phyloP scores from a whole-genome alignment of 2,329 filamentous ascomycete species.

The Xylaria sp. region DNA sequence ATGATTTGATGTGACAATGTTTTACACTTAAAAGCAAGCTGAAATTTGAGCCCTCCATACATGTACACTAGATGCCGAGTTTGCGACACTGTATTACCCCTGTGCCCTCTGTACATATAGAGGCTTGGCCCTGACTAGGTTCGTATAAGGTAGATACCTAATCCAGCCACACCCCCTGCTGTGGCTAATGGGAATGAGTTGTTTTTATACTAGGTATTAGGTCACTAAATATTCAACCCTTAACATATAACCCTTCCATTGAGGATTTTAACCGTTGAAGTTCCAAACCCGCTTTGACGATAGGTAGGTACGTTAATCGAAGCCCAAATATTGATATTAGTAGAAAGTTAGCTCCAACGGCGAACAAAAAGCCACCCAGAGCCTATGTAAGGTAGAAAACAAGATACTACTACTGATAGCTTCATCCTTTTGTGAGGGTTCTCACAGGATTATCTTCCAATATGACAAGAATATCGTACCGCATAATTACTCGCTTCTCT shows the following conservation, averaged over 20 bases:
- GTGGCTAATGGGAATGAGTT: slow-evolving; percentile 8
- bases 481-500: neutral
- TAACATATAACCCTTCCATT: neutral
- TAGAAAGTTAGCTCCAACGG: neutral
- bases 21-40: slow-evolving; percentile 4
- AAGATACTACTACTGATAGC: too few species aligned
- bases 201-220: neutral
- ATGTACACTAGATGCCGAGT: neutral
- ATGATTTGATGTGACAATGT: slow-evolving; percentile 34
- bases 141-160: too few species aligned
- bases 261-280: neutral
- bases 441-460: neutral
- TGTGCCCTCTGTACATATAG: neutral
- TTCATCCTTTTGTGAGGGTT: neutral
- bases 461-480: neutral
- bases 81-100: slow-evolving; percentile 9
- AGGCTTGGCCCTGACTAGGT: too few species aligned
- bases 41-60: neutral
- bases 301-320: too few species aligned
- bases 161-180: slow-evolving; percentile 9
- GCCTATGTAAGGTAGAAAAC: neutral
- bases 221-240: too few species aligned
- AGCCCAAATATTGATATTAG: neutral
- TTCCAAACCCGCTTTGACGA: too few species aligned
- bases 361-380: neutral